Base-by-base conservation (phyloP, 2,329 filamentous ascomycete genomes). In the Aureobasidium sp. region DNA sequence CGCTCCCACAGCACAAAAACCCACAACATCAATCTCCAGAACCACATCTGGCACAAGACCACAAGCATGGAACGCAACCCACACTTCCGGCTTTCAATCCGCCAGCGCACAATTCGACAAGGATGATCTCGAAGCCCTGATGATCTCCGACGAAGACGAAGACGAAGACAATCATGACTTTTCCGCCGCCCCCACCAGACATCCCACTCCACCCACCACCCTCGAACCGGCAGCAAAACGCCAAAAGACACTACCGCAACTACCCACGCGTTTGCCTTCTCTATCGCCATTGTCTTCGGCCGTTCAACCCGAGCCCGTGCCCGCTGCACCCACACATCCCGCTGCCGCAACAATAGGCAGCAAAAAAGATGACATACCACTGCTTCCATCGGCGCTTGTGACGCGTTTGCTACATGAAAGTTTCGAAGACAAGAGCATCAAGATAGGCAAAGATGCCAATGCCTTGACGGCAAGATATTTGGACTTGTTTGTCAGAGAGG, bases 401-500 rank as follows among this genome's bases (percentile, higher is more conserved):
- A 88, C 89, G 11, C 83, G 85, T 39, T 77, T 97, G 3, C 78
- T 97, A 37, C 87, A 95, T 71, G 85, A 92, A 68, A 85, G 89
- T 71, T 96, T 97, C 70, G 80, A 78, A 49, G 76, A 87, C 67
- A 82, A 88, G 53, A 81, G 82, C 61, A 92, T 88, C 27, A 81
- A 87, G 67, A 85, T 96, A 66, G 86, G 86, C 8, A 86, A 84
- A 68, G 89, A 91, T 69, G 91, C 91, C 4, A 90, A 92, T 71
- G 81, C 78, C 7, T 83, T 91, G 1, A 82, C 92, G 63, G 88
- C 85, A 15, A 91, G 88, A 75, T 97, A 97, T 72, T 82, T 97
- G 74, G 91, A 97, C 74, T 84, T 93, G 0, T 97, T 97, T 75
- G 88, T 96, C 59, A 82, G 89, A 64, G 93, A 97, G 77, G 90